A percentile compares a stretch with the other conserved stretches of the same genome.
Evolutionary conservation across 179 eudicot species (phyloP).

Genomic region (Sideroxylon spinosum): DNA sequence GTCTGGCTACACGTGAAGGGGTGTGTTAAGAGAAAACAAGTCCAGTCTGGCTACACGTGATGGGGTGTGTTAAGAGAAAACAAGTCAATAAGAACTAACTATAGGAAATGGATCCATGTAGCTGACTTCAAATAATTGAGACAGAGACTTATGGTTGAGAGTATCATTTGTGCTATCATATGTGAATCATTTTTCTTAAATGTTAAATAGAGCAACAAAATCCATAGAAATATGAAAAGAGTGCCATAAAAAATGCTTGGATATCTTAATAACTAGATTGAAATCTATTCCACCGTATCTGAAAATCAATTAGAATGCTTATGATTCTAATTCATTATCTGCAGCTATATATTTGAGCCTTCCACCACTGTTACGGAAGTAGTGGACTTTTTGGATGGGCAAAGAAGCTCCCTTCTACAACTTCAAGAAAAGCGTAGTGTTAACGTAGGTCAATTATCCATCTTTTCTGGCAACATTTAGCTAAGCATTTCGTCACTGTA

Average conservation of each 20-base stretch:
- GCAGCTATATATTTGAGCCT: constrained; percentile 88
- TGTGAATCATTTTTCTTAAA: not conserved
- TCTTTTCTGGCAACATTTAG: not conserved
- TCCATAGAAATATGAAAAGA: not conserved
- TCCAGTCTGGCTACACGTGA: too few species aligned
- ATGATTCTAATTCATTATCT: constrained; percentile 21
- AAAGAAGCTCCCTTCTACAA: constrained; percentile 59
- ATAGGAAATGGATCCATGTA: not conserved
- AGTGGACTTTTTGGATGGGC: constrained; percentile 68
- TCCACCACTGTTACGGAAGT: constrained; percentile 62
- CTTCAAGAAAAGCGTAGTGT: constrained; percentile 90
- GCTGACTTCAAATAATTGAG: too few species aligned
- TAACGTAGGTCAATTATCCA: constrained; percentile 36
- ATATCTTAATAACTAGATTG: not conserved
- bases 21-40: too few species aligned
- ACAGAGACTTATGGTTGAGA: not conserved
- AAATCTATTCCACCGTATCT: not conserved
- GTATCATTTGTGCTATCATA: not conserved
- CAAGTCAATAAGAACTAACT: not conserved
- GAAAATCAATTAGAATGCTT: not conserved
- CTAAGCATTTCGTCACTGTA: not conserved
- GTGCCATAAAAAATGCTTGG: not conserved
- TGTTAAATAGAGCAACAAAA: not conserved
- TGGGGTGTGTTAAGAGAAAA: too few species aligned
- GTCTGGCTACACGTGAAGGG: too few species aligned